Base-by-base conservation (phyloP, 345 rosid genomes). In the Populus simonii region DNA sequence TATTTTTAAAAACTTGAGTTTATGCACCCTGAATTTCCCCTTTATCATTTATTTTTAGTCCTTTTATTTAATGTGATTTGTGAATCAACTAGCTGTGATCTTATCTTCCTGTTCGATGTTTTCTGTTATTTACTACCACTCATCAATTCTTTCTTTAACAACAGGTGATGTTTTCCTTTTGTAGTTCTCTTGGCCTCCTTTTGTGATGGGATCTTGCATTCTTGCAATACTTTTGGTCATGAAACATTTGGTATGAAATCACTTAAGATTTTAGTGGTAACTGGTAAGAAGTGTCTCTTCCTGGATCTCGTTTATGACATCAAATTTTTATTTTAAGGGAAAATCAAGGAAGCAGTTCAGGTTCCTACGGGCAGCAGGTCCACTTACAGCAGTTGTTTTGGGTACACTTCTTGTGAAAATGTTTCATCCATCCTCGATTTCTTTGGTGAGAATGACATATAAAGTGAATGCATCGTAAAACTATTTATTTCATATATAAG, bases 141-240 rank as follows among this genome's bases (percentile, higher is more conserved):
- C 47, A 43, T 43, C 15, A 43, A 43, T 11, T 43, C 47, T 43
- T 43, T 43, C 47, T 2, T 11, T 43, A 43, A 43, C 91, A 77
- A 81, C 89, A 85, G 88, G 87, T 83, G 80, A 66, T 88, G 47
- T 89, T 88, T 89, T 88, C 79, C 79, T 85, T 89, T 89, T 96
- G 97, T 87, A 96, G 99, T 96, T 96, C 87, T 89, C 90, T 0
- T 96, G 99, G 99, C 98, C 97, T 71, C 99, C 99, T 77, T 96
- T 96, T 86, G 88, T 94, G 76, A 89, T 94, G 98, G 99, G 99
- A 85, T 94, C 93, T 73, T 62, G 82, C 81, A 89, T 92, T 83
- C 98, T 96, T 74, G 89, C 89, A 13, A 81, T 91, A 80, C 89
- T 96, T 82, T 92, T 89, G 84, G 80, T 88, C 83, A 94, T 94